Conservation (phyloP, 2,329 filamentous ascomycete species). For the Leptodontidium sp. region DNA sequence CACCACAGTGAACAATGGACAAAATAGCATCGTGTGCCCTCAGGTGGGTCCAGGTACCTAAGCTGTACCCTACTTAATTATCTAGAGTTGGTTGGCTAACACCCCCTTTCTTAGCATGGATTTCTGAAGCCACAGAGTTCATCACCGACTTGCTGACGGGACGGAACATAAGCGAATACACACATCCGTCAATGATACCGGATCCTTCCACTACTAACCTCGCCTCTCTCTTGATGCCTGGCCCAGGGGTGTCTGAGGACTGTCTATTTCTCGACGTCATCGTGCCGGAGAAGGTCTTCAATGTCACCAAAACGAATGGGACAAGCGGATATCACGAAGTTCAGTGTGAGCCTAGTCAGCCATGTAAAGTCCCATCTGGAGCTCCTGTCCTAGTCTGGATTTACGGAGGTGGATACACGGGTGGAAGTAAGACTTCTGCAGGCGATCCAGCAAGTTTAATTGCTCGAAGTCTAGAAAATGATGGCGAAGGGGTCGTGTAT, state of each 20-base stretch:
- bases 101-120: slow-evolving; percentile 1
- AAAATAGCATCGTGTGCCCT: slow-evolving; percentile 34
- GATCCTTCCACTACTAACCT: not conserved
- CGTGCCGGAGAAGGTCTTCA: slow-evolving; percentile 51
- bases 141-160: slow-evolving; percentile 5
- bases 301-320: slow-evolving; percentile 27
- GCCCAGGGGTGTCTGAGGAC: slow-evolving; percentile 49
- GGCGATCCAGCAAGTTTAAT: slow-evolving; percentile 52
- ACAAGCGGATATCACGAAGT: slow-evolving; percentile 21
- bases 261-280: slow-evolving; percentile 58
- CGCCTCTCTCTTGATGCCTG: not conserved
- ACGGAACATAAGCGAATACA: slow-evolving; percentile 15
- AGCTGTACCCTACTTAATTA: not conserved
- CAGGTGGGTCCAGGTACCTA: slow-evolving; percentile 33
- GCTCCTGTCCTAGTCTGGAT: slow-evolving; percentile 59
- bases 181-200: slow-evolving; percentile 12
- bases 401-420: slow-evolving; percentile 58
- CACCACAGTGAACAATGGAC: slow-evolving; percentile 45
- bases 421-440: slow-evolving; percentile 51
- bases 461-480: slow-evolving; percentile 39
- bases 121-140: slow-evolving; percentile 8
- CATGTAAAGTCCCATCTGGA: slow-evolving; percentile 22
- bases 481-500: slow-evolving; percentile 50
- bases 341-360: slow-evolving; percentile 5
- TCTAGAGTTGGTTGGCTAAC: not conserved